Evolutionary conservation across 2,329 filamentous ascomycete genomes (phyloP), one percentile per base, ranked within the genome.

Genomic region (Sporothrix brasiliensis): DNA sequence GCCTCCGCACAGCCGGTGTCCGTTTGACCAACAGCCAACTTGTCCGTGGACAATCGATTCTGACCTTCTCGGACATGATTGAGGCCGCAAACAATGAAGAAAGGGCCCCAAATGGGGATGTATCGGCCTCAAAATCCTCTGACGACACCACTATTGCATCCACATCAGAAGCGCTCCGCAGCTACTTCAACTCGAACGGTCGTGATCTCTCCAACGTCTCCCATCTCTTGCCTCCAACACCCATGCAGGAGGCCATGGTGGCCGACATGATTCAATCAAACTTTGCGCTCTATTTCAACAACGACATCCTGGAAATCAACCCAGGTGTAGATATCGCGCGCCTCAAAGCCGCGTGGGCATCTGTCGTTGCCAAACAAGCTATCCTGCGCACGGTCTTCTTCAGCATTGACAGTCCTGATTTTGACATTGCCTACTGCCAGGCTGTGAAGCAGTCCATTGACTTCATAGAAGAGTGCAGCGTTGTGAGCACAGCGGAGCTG

Each of bases 191-290:
- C 24, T 73, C 73, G 0, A 76, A 77, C 3, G 80, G 76, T 0
- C 75, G 80, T 27, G 71, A 79, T 1, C 76, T 85, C 9, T 72
- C 78, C 0, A 75, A 81, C 13, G 75, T 90, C 0, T 87, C 91
- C 67, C 78, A 83, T 3, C 79, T 94, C 2, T 79, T 95, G 2
- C 93, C 93, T 0, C 86, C 90, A 0, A 97, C 94, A 0, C 89
- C 93, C 7, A 83, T 97, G 5, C 94, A 98, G 79, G 93, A 97
- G 78, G 89, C 90, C 1, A 93, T 97, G 88, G 81, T 96, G 2
- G 89, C 89, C 0, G 91, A 92, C 72, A 97, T 97, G 91, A 74
- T 93, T 0, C 83, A 87, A 19, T 95, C 93, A 0, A 83, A 87
- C 3, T 94, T 91, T 74, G 81, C 83, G 13, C 86, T 89, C 73